These are phyloP conservation scores for Gonapodya sp. DNA, from an alignment of 192 early-diverging fungal species.

Conservation along the genomic window DNA sequence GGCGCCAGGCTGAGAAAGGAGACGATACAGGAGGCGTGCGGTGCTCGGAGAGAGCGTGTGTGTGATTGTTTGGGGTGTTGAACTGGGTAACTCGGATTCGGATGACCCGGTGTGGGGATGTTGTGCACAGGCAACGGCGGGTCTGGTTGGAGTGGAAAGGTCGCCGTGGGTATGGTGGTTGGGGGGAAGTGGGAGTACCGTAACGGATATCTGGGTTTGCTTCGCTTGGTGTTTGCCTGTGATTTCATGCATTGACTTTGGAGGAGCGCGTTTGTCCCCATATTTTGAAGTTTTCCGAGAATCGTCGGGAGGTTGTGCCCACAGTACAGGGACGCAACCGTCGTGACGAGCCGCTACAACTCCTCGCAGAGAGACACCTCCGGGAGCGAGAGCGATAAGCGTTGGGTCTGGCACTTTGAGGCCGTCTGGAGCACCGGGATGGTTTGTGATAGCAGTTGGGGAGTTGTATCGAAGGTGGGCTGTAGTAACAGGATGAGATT, in stretches of 20 bases:
- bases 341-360: not conserved
- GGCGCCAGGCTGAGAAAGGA: no score
- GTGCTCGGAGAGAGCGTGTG: not conserved
- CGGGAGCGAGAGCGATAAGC: not conserved
- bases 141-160: not conserved
- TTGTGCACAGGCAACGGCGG: no score
- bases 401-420: not conserved
- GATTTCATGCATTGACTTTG: no score
- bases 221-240: not conserved
- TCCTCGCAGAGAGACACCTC: not conserved
- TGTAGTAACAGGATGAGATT: not conserved
- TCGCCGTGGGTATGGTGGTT: not conserved
- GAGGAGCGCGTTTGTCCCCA: no score
- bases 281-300: no score
- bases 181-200: not conserved
- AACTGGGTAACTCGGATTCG: no score
- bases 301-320: no score
- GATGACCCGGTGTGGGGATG: no score
- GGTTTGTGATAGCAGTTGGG: not conserved
- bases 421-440: not conserved
- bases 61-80: not conserved
- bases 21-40: not conserved
- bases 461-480: not conserved
- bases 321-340: no score
- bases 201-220: not conserved